phyloP scores from a whole-genome alignment of 2,329 filamentous ascomycete genomes.

The Clonostachys rosea region DNA sequence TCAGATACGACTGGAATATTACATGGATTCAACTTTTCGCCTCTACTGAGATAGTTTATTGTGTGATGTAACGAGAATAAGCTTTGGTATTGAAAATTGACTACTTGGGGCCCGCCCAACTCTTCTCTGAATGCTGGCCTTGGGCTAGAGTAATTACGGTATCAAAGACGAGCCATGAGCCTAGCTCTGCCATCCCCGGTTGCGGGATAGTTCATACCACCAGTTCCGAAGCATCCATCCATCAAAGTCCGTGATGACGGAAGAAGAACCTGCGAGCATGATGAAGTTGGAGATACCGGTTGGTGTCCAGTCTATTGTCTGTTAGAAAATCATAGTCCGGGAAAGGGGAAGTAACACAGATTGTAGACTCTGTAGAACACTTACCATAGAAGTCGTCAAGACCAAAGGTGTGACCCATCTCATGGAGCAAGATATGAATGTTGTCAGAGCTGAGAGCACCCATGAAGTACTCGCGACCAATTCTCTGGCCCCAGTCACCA shows the following conservation, averaged over 20 bases:
- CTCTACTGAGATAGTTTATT: too few species aligned
- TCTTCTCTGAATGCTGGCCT: too few species aligned
- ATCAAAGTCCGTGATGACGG: conserved; percentile 38
- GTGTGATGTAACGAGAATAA: too few species aligned
- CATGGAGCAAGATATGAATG: conserved; percentile 40
- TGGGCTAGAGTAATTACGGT: too few species aligned
- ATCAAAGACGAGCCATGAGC: too few species aligned
- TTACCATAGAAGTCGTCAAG: conserved; percentile 26
- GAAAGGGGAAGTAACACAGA: not conserved
- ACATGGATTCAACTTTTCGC: too few species aligned
- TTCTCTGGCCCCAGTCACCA: conserved; percentile 40
- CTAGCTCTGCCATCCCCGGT: conserved; percentile 15
- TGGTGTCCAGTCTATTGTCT: conserved; percentile 30
- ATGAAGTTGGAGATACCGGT: conserved; percentile 33
- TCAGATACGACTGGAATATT: too few species aligned
- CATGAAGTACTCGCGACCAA: conserved; percentile 38
- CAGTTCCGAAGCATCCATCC: conserved; percentile 43
- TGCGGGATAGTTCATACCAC: conserved; percentile 29
- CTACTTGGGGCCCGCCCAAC: too few species aligned
- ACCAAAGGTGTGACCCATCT: conserved; percentile 37
- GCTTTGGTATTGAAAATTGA: too few species aligned
- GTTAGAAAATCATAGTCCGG: conserved; percentile 1
- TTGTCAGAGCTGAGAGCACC: conserved; percentile 23
- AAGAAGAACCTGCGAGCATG: conserved; percentile 36
- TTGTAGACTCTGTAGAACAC: conserved; percentile 3